Evolutionary conservation across 2,329 filamentous ascomycete species (phyloP), one percentile per base, ranked within the genome.

Genomic region (Penicillium sp.): DNA sequence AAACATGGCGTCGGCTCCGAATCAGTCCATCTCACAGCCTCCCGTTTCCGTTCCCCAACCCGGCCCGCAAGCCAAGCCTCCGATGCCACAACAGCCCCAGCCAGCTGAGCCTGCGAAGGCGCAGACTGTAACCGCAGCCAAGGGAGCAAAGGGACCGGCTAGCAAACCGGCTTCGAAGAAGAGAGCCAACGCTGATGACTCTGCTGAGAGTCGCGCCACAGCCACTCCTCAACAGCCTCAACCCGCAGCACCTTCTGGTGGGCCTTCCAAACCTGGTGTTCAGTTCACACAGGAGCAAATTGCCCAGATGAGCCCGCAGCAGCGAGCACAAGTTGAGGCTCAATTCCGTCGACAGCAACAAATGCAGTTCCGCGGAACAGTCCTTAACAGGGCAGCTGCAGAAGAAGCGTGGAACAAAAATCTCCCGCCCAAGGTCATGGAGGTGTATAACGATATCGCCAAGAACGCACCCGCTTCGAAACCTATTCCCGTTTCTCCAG

Each of bases 121-220:
- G 13, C 39, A 41, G 25, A 38, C 62, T 36, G 57, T 57, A 53
- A 48, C 57, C 10, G 24, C 63, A 22, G 53, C 54, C 4, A 72
- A 71, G 54, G 57, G 53, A 13, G 53, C 58, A 11, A 70, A 65
- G 50, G 59, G 53, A 11, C 36, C 68, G 41, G 38, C 64, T 44
- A 46, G 61, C 33, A 70, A 71, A 56, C 64, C 67, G 47, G 51
- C 64, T n/a, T 57, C 69, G 13, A 74, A 72, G 51, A 79, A 79
- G 55, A 73, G 78, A 53, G 62, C 72, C 3, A 71, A 63, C 48
- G 70, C 68, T 48, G 77, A 81, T 57, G 78, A 81, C 59, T 63
- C 71, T n/a, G 61, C 72, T 31, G 76, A 78, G 49, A 60, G 69
- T 28, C 71, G 71, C 41, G 69, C 74, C 53, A 70, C 70, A 7